Base-by-base conservation (phyloP, 2,329 filamentous ascomycete genomes). In the Monilinia laxa region DNA sequence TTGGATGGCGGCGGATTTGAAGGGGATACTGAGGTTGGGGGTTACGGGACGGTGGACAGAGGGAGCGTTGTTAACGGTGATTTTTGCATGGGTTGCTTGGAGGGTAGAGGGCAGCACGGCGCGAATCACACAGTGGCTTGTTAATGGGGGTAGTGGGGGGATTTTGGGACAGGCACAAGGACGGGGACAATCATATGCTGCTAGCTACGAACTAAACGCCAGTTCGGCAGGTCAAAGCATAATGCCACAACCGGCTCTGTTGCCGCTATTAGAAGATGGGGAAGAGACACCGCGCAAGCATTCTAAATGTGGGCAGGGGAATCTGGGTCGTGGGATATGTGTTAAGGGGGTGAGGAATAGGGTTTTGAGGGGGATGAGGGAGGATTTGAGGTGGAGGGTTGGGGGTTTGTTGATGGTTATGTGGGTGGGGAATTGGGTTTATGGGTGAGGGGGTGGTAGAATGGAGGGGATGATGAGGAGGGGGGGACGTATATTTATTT, bases 1-100 rank as follows among this genome's bases (percentile, higher is more conserved):
- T 64, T 87, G 84, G 81, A 80, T 89, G 11, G 85, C 84, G 2
- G 84, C 81, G 3, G 85, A 89, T 71, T 83, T 83, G 2, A 82
- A 80, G 42, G 84, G 83, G 0, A 70, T 84, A 4, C 78, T 89
- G 10, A 72, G 79, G 47, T 49, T 74, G 35, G 74, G 75, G 5
- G 55, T 76, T 4, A 71, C 66, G 66, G 74, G 76, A 68, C 74
- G 74, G 55, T 76, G 73, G 74, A 67, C 75, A 23, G 80, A 83
- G 68, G 69, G 78, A 6, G 68, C 77, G 5, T 47, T 82, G 1
- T 68, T 82, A 16, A 81, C 79, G 0, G 72, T 75, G 0, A 66
- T 80, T 2, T 82, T 84, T 67, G 58, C 82, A 16, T 81, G 79
- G 76, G 67, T 78, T 5, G 79, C 79, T 65, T 77, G 77, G 73